A percentile compares a stretch with the other conserved stretches of the same genome.
Evolutionary conservation across 306 rosid genomes (phyloP).

Genomic region (Cicer arietinum): DNA sequence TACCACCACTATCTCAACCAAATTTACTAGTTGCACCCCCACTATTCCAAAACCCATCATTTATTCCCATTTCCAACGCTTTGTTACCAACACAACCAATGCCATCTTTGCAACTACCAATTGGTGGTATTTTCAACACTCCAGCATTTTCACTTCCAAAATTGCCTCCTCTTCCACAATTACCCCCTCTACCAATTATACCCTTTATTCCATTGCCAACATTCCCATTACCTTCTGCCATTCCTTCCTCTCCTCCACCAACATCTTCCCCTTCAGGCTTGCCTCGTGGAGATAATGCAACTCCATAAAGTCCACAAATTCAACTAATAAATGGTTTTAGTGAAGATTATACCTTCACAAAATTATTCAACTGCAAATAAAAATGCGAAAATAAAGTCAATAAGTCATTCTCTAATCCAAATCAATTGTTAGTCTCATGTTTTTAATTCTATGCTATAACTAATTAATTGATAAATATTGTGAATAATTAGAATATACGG

Average conservation of each 20-base stretch:
- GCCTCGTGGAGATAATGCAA: not conserved
- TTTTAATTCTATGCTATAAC: too few species aligned
- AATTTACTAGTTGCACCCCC: constrained; percentile 31
- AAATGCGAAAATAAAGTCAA: too few species aligned
- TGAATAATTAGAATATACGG: too few species aligned
- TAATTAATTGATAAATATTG: too few species aligned
- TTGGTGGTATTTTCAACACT: constrained; percentile 2
- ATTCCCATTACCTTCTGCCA: not conserved
- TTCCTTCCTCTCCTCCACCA: constrained; percentile 30
- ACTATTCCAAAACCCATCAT: not conserved
- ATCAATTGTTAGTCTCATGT: too few species aligned
- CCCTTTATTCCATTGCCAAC: not conserved
- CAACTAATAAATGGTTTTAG: not conserved
- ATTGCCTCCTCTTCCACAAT: constrained; percentile 39
- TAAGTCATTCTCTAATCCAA: too few species aligned
- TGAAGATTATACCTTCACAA: too few species aligned
- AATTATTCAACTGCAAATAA: too few species aligned
- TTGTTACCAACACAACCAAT: constrained; percentile 15
- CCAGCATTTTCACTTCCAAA: constrained; percentile 37
- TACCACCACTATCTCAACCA: not conserved
- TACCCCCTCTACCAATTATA: constrained; percentile 32
- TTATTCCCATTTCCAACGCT: not conserved
- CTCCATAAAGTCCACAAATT: constrained; percentile 29
- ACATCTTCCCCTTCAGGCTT: not conserved
- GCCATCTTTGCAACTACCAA: constrained; percentile 6